These are phyloP conservation scores for Cyclotella distinguenda DNA, from an alignment of 108 stramenopile species.

Conservation along the genomic window DNA sequence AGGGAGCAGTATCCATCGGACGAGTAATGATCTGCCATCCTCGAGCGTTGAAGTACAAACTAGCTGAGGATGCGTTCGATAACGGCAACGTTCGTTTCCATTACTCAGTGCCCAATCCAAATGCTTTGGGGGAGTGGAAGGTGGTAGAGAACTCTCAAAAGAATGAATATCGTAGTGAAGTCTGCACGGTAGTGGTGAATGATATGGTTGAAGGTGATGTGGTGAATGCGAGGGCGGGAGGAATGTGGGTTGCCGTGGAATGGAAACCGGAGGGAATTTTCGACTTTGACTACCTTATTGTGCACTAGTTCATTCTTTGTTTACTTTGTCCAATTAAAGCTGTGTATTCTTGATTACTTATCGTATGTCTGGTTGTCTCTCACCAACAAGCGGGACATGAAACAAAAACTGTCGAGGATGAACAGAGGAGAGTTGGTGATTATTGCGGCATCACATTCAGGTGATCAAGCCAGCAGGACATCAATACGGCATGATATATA, in stretches of 20 bases:
- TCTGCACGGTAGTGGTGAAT: conserved; percentile 4
- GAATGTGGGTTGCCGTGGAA: conserved; percentile 18
- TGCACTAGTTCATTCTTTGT: too few relatives aligned
- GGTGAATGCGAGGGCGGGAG: background rate
- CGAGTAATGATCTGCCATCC: conserved; percentile 18
- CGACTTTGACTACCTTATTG: conserved; percentile 18
- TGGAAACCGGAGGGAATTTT: conserved; percentile 5
- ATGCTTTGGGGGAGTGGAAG: background rate
- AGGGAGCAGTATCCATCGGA: conserved; percentile 2
- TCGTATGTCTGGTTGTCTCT: too few relatives aligned
- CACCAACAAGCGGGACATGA: too few relatives aligned
- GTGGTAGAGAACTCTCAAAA: conserved; percentile 14
- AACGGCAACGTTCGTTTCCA: conserved; percentile 10
- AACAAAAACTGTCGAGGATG: too few relatives aligned
- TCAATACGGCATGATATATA: too few relatives aligned
- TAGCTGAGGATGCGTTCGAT: conserved; percentile 6
- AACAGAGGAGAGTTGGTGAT: too few relatives aligned
- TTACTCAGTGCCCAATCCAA: conserved; percentile 8
- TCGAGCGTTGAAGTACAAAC: background rate
- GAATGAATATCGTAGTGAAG: conserved; percentile 1
- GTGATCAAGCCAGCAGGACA: too few relatives aligned
- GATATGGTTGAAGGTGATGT: conserved; percentile 1
- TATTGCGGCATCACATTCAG: too few relatives aligned
- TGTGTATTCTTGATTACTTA: too few relatives aligned
- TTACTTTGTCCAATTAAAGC: too few relatives aligned